phyloP scores from a whole-genome alignment of 257 asterid species.

The Thymus quinquecostatus region DNA sequence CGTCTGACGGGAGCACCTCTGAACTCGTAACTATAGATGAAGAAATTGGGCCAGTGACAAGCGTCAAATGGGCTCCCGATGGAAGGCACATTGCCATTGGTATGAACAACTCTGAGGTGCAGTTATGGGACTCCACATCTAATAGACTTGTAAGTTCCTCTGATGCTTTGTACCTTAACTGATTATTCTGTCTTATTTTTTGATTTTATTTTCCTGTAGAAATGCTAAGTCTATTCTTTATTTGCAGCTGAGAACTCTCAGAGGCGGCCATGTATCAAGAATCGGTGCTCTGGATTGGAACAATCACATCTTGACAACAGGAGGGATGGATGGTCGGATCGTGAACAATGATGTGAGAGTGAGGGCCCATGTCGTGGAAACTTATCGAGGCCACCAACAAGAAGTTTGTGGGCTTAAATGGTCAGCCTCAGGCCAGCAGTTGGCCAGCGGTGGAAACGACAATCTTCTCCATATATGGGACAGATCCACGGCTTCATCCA shows the following conservation, averaged over 20 bases:
- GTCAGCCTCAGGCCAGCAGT: slow-evolving; percentile 91
- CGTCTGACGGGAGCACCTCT: slow-evolving; percentile 71
- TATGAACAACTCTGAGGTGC: slow-evolving; percentile 79
- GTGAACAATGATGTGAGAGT: slow-evolving; percentile 84
- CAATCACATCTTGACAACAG: slow-evolving; percentile 82
- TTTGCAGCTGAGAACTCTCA: slow-evolving; percentile 80
- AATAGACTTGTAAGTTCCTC: slow-evolving; percentile 61
- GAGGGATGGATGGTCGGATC: slow-evolving; percentile 92
- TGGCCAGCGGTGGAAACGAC: slow-evolving; percentile 94
- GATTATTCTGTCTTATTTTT: not conserved
- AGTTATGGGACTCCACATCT: slow-evolving; percentile 89
- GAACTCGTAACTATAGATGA: slow-evolving; percentile 82
- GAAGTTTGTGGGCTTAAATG: slow-evolving; percentile 95
- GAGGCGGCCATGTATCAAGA: slow-evolving; percentile 73
- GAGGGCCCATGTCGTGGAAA: slow-evolving; percentile 67
- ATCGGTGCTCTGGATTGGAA: slow-evolving; percentile 93
- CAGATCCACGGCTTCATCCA: slow-evolving; percentile 66
- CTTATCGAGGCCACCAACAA: slow-evolving; percentile 82
- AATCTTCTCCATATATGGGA: slow-evolving; percentile 97
- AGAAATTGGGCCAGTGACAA: slow-evolving; percentile 84
- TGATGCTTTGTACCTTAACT: not conserved
- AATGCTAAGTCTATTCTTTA: slow-evolving; percentile 7
- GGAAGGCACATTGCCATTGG: slow-evolving; percentile 86
- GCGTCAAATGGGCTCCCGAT: slow-evolving; percentile 96
- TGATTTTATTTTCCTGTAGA: not conserved